Conservation (phyloP, 495 filamentous ascomycete genomes). For the Corynascus novoguineensis region DNA sequence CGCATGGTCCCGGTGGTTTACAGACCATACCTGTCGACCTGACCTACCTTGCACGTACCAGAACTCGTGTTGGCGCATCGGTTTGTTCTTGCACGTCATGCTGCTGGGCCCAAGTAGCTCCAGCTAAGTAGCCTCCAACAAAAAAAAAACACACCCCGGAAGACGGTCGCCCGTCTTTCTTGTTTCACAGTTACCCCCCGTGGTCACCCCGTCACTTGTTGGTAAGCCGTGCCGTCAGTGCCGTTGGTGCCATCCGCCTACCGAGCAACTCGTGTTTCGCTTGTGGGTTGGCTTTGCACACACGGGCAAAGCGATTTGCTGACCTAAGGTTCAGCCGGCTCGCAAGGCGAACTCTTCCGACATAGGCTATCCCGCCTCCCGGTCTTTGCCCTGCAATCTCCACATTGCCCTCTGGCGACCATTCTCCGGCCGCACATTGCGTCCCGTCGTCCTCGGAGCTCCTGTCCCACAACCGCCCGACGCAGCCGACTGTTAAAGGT, state of each 20-base stretch:
- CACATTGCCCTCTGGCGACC: slow-evolving; percentile 17
- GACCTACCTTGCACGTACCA: not conserved
- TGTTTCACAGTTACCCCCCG: not conserved
- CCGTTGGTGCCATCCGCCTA: slow-evolving; percentile 11
- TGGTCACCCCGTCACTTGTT: not conserved
- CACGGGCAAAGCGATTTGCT: slow-evolving; percentile 3
- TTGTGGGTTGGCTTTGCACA: slow-evolving; percentile 8
- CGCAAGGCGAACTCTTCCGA: slow-evolving; percentile 26
- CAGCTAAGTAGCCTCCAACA: slow-evolving; percentile 19
- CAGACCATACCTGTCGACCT: too few species aligned
- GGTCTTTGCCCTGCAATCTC: slow-evolving; percentile 18
- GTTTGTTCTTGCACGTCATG: slow-evolving; percentile 21
- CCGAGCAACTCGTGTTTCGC: slow-evolving; percentile 23
- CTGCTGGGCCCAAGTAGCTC: slow-evolving; percentile 18
- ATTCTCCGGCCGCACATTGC: not conserved
- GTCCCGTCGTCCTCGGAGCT: not conserved
- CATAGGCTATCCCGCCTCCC: slow-evolving; percentile 21
- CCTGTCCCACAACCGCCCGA: slow-evolving; percentile 1
- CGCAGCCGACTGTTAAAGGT: slow-evolving; percentile 10
- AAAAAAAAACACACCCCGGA: slow-evolving; percentile 9
- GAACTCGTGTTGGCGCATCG: not conserved
- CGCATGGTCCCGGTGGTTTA: too few species aligned
- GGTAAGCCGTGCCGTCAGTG: slow-evolving; percentile 15
- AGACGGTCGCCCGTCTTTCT: slow-evolving; percentile 9
- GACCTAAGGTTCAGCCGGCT: slow-evolving; percentile 25